Percentiles rank a stretch among this genome's conserved stretches.
Conservation (phyloP, 148 eudicot species). For the Nepenthes mirabilis region DNA sequence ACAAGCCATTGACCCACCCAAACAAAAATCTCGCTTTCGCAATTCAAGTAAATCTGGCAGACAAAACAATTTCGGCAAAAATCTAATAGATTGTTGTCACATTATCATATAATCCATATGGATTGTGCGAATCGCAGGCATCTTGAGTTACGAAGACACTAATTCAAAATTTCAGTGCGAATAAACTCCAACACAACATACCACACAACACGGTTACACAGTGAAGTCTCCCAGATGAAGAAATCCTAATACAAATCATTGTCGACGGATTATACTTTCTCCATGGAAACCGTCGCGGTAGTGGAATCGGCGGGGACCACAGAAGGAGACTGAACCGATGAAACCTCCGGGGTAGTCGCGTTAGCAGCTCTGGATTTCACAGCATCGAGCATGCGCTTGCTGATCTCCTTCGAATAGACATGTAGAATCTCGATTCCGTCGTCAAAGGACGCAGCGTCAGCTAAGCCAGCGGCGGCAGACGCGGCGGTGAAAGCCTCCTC, state of each 20-base stretch:
- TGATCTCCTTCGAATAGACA: slow-evolving; percentile 80
- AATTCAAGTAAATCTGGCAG: too few species aligned
- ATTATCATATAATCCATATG: too few species aligned
- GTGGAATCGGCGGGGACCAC: not conserved
- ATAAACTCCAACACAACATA: too few species aligned
- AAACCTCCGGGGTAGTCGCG: slow-evolving; percentile 3
- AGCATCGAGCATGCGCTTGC: slow-evolving; percentile 55
- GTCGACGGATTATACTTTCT: slow-evolving; percentile 18
- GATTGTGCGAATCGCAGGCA: too few species aligned
- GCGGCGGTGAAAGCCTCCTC: slow-evolving; percentile 43
- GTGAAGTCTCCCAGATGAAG: too few species aligned
- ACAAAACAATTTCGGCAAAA: too few species aligned
- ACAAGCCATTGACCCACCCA: too few species aligned
- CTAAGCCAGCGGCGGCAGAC: slow-evolving; percentile 14
- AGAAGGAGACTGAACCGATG: slow-evolving; percentile 4
- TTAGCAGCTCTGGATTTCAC: slow-evolving; percentile 46
- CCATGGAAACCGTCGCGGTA: slow-evolving; percentile 9
- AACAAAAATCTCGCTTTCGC: too few species aligned
- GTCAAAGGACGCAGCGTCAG: slow-evolving; percentile 12
- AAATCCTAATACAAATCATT: slow-evolving; percentile 16
- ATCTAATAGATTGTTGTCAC: too few species aligned
- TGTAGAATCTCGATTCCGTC: slow-evolving; percentile 78
- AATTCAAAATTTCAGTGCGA: too few species aligned
- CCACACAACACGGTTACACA: too few species aligned
- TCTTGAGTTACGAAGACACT: too few species aligned